Base-by-base conservation (phyloP, 768 basidiomycete species). In the Paxillus involutus region DNA sequence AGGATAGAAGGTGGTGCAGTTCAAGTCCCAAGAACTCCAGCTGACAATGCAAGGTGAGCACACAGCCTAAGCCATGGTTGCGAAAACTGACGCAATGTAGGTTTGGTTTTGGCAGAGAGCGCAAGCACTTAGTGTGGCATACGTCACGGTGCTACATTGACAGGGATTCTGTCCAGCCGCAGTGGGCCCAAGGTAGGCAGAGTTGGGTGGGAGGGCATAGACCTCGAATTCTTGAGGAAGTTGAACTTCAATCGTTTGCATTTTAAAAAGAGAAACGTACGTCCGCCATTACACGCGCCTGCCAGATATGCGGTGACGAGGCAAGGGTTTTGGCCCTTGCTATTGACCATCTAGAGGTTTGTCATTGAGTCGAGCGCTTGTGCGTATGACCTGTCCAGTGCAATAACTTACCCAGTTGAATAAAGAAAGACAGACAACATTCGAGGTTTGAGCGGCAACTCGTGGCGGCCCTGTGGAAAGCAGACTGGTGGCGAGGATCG, bases 51-150 rank as follows among this genome's bases (percentile, higher is more conserved):
- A 57, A 33, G 33, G 33, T 60, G 14, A 47, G 55, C 40, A 47
- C 9, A 21, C 2, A 19, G 11, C 4, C 19, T 50, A 44, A 4
- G 33, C 4, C 10, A 30, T 11, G 30, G 30, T 14, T 29, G 10
- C 17, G 30, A 33, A 21, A 36, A 57, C 68, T 49, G 59, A 77
- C 78, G 55, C 59, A 24, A 77, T 55, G 56, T 70, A 74, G 2
- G 67, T 70, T 30, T 70, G 66, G 35, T 74, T 75, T 62, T 86
- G 84, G 62, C 84, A 86, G 35, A 74, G 63, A 21, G 75, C 81
- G 65, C 84, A 86, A 12, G 84, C 84, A 52, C 77, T 80, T 57
- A 85, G 71, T 24, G 80, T 55, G 12, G 76, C 80, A 57, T 85
- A 86, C 3, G 76, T 75, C 29, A 84, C 78, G 6, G 81, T 77